Conservation (phyloP, 805 yeast genomes). For the Teunomyces pallodes region DNA sequence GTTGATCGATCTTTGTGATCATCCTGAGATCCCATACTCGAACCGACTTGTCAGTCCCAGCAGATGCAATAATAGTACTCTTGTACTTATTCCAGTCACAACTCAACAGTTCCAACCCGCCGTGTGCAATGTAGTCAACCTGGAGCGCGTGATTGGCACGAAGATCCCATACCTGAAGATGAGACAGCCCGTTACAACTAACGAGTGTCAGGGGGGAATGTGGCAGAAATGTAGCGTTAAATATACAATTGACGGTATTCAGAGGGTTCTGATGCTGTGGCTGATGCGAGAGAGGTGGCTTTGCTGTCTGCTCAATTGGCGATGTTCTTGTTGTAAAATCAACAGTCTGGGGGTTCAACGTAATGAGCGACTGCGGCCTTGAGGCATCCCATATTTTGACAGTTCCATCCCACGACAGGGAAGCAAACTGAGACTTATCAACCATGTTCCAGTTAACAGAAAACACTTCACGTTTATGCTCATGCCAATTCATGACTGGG, state of each 20-base stretch:
- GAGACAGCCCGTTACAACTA: constrained; percentile 73
- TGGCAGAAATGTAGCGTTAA: constrained; percentile 79
- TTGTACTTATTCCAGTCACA: constrained; percentile 92
- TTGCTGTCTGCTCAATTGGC: constrained; percentile 22
- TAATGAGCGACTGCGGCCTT: constrained; percentile 53
- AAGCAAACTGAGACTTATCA: constrained; percentile 64
- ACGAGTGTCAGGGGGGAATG: constrained; percentile 71
- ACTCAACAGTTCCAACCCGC: constrained; percentile 74
- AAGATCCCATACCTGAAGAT: constrained; percentile 77
- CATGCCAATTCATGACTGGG: constrained; percentile 73
- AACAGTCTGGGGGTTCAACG: constrained; percentile 39
- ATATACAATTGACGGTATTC: constrained; percentile 59
- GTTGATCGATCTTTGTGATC: constrained; percentile 43
- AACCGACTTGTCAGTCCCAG: constrained; percentile 86
- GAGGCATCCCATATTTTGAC: constrained; percentile 76
- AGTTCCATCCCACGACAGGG: constrained; percentile 91
- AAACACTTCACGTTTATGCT: constrained; percentile 75
- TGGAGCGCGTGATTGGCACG: constrained; percentile 63
- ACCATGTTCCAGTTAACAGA: constrained; percentile 71
- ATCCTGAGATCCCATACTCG: constrained; percentile 87
- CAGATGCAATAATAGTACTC: constrained; percentile 75
- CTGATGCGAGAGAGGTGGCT: constrained; percentile 30
- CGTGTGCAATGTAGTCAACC: constrained; percentile 65
- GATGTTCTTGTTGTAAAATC: constrained; percentile 28
- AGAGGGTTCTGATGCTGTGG: constrained; percentile 30